Base-by-base conservation (phyloP, 768 basidiomycete species). In the Pleurotus platypus region DNA sequence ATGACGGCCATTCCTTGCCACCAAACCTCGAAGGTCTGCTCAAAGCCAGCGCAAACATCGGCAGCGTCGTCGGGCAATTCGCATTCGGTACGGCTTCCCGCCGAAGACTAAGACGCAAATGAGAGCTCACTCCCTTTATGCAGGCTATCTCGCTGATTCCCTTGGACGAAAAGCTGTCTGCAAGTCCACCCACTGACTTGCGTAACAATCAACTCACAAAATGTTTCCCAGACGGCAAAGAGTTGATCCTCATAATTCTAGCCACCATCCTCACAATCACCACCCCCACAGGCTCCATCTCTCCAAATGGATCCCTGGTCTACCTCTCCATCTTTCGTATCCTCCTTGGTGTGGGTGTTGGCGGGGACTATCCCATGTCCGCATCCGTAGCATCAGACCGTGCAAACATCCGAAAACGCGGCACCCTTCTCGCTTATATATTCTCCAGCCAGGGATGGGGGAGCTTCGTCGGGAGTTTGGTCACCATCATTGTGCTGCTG, bases 361-460 rank as follows among this genome's bases (percentile, higher is more conserved):
- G 89, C 13, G 90, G 87, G 2, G 90, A 90, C 67, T 90, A 90
- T 64, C 87, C 89, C 1, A 86, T 90, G 87, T 83, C 80, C 9
- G 87, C 89, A 0, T 81, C 81, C 7, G 74, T 90, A 57, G 81
- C 86, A 9, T 81, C 81, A 5, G 89, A 92, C 62, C 78, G 87
- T 9, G 78, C 88, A 4, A 80, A 80, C 60, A 65, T 90, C 39
- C 75, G 81, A 27, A 83, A 87, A 47, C 80, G 87, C n/a, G 90
- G 90, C 0, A 86, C 85, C 0, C 78, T 91, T 70, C 77, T 92
- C n/a, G 77, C 84, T n/a, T 89, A 87, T 64, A 87, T 89, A 61
- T 91, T 90, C 62, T 77, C 86, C 1, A 86, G 85, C 67, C 86
- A 90, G 68, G 90, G 89, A 11, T 90, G 87, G 87, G 89, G 90